A percentile compares a stretch with the other conserved stretches of the same genome.
Evolutionary conservation across 768 basidiomycete species (phyloP).

Genomic region (Daedaleopsis nitida): DNA sequence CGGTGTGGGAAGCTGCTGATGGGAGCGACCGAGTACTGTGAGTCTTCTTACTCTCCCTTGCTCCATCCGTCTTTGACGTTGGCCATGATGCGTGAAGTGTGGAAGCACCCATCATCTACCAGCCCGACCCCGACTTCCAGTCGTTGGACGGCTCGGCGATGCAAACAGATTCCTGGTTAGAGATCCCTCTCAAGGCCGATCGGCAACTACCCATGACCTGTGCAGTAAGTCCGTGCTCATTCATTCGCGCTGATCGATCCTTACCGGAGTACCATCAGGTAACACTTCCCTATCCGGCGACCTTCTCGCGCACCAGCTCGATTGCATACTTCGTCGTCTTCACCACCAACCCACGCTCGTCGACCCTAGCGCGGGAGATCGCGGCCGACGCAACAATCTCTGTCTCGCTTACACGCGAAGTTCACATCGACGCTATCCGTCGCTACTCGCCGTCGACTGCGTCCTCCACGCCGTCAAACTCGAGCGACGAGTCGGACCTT

Average conservation of each 20-base stretch:
- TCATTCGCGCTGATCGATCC: neutral
- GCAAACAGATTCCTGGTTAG: constrained; percentile 61
- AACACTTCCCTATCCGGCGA: constrained; percentile 61
- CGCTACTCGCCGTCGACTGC: constrained; percentile 43
- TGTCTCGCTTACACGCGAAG: constrained; percentile 64
- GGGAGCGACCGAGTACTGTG: constrained; percentile 50
- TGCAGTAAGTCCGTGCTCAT: constrained; percentile 49
- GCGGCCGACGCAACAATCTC: constrained; percentile 70
- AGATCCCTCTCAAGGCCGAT: constrained; percentile 65
- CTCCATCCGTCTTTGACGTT: constrained; percentile 3
- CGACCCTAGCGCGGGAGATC: constrained; percentile 60
- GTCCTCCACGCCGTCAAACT: constrained; percentile 31
- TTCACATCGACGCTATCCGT: constrained; percentile 48
- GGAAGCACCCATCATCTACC: constrained; percentile 64
- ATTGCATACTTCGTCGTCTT: constrained; percentile 77
- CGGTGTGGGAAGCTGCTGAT: constrained; percentile 59
- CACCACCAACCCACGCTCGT: constrained; percentile 60
- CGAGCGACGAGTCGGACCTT: constrained; percentile 48
- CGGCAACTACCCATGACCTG: constrained; percentile 62
- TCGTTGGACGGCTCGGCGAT: constrained; percentile 50
- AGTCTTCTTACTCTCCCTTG: constrained; percentile 22
- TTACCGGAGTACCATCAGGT: constrained; percentile 41
- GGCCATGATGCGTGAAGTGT: constrained; percentile 42
- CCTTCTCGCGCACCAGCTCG: constrained; percentile 61
- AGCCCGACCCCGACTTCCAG: constrained; percentile 61